These are phyloP conservation scores for Peronospora belbahrii DNA, from an alignment of 352 stramenopile genomes.

Conservation along the genomic window DNA sequence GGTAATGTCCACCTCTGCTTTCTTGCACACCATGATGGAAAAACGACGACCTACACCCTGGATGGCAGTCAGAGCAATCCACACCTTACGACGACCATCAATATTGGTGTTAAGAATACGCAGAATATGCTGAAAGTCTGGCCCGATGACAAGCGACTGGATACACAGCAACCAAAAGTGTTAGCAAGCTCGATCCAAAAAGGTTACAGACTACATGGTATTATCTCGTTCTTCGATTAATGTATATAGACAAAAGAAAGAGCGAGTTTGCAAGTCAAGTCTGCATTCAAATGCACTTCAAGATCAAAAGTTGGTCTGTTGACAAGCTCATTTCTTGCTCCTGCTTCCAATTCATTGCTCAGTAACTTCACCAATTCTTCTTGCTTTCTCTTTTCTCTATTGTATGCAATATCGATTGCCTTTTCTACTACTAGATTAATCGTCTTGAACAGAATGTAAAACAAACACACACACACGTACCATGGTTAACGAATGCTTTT, in stretches of 20 bases:
- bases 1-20: constrained; percentile 98
- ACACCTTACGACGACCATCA: constrained; percentile 95
- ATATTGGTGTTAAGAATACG: constrained; percentile 99
- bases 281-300: neutral
- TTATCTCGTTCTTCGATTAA: no score
- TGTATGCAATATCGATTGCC: no score
- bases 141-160: constrained; percentile 87
- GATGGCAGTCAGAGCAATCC: constrained; percentile 79
- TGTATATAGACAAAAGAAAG: no score
- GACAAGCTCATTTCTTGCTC: neutral
- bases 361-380: neutral
- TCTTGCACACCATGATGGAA: constrained; percentile 97
- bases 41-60: constrained; percentile 83
- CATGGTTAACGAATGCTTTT: constrained; percentile 84
- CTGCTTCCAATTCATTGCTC: constrained; percentile 8
- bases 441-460: no score
- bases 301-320: neutral
- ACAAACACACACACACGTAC: no score
- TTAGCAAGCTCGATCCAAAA: constrained; percentile 1
- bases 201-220: neutral
- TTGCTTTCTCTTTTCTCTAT: neutral
- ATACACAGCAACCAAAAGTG: constrained; percentile 5
- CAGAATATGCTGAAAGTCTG: constrained; percentile 99
- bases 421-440: no score
- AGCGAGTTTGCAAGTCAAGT: neutral